phyloP scores from a whole-genome alignment of 1,139 yeast species.

The Protomyces gravidus region DNA sequence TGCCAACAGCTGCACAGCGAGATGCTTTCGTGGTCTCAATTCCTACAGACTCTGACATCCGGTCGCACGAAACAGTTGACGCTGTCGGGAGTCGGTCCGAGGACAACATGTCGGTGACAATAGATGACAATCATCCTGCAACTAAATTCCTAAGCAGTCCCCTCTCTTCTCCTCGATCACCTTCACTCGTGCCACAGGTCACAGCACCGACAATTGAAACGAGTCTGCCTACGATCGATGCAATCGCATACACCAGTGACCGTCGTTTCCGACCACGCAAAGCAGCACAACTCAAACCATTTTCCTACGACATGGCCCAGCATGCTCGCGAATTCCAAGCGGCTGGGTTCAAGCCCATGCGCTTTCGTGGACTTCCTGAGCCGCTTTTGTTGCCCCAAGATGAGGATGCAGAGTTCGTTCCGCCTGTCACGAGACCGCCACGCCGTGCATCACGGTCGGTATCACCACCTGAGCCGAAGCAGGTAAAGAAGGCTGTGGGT shows the following conservation, averaged over 20 bases:
- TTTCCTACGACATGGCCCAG: slow-evolving; percentile 18
- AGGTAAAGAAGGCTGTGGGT: background rate
- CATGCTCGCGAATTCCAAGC: slow-evolving; percentile 22
- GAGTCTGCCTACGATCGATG: background rate
- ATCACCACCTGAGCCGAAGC: background rate
- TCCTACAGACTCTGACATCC: background rate
- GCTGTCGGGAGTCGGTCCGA: too few species aligned
- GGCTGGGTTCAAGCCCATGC: slow-evolving; percentile 22
- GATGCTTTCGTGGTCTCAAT: background rate
- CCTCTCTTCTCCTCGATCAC: background rate
- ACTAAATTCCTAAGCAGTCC: too few species aligned
- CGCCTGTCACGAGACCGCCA: background rate
- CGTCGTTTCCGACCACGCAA: slow-evolving; percentile 18
- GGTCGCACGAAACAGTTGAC: too few species aligned
- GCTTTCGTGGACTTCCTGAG: slow-evolving; percentile 12
- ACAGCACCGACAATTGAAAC: background rate
- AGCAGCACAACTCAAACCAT: slow-evolving; percentile 15
- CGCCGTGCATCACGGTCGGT: background rate
- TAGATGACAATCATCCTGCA: too few species aligned
- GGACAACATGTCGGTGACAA: too few species aligned
- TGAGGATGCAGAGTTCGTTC: background rate
- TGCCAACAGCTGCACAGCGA: background rate
- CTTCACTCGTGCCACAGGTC: background rate
- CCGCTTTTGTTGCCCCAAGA: slow-evolving; percentile 1
- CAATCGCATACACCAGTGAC: background rate